Conservation (phyloP, 176 grass and related monocot genomes). For the Oryza punctata region DNA sequence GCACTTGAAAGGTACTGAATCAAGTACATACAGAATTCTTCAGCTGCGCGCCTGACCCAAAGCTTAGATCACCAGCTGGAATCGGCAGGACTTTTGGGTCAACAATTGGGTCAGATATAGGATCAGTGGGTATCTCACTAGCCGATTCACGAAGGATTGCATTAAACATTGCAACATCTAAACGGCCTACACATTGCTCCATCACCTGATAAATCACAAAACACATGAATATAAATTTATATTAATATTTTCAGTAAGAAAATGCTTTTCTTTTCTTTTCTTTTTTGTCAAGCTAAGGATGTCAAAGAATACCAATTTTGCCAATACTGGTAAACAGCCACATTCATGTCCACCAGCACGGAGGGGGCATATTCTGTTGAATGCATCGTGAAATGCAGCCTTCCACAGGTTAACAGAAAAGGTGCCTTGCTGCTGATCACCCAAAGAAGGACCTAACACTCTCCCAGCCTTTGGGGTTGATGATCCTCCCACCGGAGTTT, state of each 20-base stretch:
- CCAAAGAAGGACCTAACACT: slow-evolving; percentile 65
- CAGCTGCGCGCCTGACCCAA: slow-evolving; percentile 89
- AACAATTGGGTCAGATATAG: slow-evolving; percentile 89
- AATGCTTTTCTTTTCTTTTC: neutral
- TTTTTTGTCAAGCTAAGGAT: slow-evolving; percentile 23
- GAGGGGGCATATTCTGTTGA: slow-evolving; percentile 80
- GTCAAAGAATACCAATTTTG: slow-evolving; percentile 74
- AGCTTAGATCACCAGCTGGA: slow-evolving; percentile 88
- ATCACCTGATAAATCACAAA: slow-evolving; percentile 72
- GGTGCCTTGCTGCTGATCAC: slow-evolving; percentile 71
- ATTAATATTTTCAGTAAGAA: slow-evolving; percentile 21
- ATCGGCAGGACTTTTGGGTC: slow-evolving; percentile 91
- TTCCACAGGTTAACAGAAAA: slow-evolving; percentile 92
- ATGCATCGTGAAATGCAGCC: slow-evolving; percentile 77
- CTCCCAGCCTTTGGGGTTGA: slow-evolving; percentile 57
- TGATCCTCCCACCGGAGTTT: slow-evolving; percentile 57
- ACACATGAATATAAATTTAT: slow-evolving; percentile 15
- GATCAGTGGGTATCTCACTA: slow-evolving; percentile 83
- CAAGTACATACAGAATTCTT: slow-evolving; percentile 81
- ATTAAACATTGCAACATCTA: slow-evolving; percentile 99
- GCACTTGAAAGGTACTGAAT: slow-evolving; percentile 31
- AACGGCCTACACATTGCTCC: slow-evolving; percentile 84
- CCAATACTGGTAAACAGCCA: slow-evolving; percentile 79
- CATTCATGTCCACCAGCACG: slow-evolving; percentile 76
- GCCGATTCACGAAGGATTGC: slow-evolving; percentile 93